phyloP scores from a whole-genome alignment of 495 filamentous ascomycete genomes.

The Oidiodendron maius region DNA sequence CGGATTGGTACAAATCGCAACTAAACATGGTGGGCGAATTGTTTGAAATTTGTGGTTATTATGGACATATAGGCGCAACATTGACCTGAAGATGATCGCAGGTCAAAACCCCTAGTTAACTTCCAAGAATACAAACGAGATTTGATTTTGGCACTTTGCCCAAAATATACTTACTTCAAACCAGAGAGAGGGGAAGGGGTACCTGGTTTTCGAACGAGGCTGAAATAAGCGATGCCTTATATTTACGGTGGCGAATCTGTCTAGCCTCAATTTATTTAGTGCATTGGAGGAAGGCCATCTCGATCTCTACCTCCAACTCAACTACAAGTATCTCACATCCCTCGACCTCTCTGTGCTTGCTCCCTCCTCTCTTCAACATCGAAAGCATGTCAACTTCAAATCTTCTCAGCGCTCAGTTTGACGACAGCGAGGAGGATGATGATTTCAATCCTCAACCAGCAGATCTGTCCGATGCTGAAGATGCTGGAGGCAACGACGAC shows the following conservation, averaged over 20 bases:
- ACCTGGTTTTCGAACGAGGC: neutral
- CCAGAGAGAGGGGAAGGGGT: neutral
- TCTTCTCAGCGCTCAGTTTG: conserved; percentile 47
- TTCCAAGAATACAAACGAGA: too few relatives aligned
- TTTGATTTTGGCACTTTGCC: too few relatives aligned
- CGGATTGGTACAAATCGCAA: too few relatives aligned
- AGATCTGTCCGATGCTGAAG: conserved; percentile 64
- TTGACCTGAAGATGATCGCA: too few relatives aligned
- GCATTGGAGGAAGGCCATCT: neutral
- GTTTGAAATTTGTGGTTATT: too few relatives aligned
- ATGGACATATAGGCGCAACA: too few relatives aligned
- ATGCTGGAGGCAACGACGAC: conserved; percentile 33
- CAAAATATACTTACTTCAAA: too few relatives aligned
- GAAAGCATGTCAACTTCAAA: conserved; percentile 40
- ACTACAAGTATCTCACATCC: neutral
- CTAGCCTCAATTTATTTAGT: too few relatives aligned
- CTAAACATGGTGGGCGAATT: too few relatives aligned
- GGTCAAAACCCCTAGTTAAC: too few relatives aligned
- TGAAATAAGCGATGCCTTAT: neutral
- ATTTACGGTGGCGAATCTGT: neutral
- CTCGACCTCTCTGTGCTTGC: neutral
- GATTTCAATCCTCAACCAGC: conserved; percentile 71
- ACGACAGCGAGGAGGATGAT: conserved; percentile 71
- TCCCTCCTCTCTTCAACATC: conserved; percentile 1
- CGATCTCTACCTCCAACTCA: neutral